phyloP scores from a whole-genome alignment of 2,329 filamentous ascomycete species.

The Fusarium sororula region DNA sequence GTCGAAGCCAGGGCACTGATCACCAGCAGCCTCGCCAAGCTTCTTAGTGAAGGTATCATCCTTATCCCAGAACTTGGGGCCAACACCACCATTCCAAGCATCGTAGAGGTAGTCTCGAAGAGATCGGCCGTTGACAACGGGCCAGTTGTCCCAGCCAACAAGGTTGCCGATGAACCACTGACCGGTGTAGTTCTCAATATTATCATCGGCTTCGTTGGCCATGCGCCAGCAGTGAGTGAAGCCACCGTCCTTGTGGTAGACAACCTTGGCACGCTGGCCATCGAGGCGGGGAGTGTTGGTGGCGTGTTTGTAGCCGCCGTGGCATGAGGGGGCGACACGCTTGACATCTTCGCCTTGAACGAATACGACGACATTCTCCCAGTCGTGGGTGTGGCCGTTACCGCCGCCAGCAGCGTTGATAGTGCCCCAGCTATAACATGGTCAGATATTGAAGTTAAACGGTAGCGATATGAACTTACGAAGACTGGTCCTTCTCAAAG shows the following conservation, averaged over 20 bases:
- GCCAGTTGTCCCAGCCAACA: slow-evolving; percentile 28
- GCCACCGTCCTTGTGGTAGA: slow-evolving; percentile 51
- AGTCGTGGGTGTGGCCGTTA: slow-evolving; percentile 24
- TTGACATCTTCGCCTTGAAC: slow-evolving; percentile 23
- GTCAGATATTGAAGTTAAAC: background rate
- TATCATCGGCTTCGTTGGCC: slow-evolving; percentile 34
- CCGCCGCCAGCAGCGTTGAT: background rate
- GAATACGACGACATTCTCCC: slow-evolving; percentile 27
- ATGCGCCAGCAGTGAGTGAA: slow-evolving; percentile 51
- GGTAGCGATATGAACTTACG: background rate
- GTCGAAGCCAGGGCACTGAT: slow-evolving; percentile 17
- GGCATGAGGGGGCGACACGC: slow-evolving; percentile 17
- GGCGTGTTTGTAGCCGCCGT: slow-evolving; percentile 9
- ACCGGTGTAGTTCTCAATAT: slow-evolving; percentile 47
- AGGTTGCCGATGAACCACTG: slow-evolving; percentile 47
- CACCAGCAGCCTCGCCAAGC: slow-evolving; percentile 13
- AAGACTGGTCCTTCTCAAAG: slow-evolving; percentile 19
- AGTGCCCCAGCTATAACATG: background rate
- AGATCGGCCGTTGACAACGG: slow-evolving; percentile 32
- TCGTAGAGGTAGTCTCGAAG: slow-evolving; percentile 11
- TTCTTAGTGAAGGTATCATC: slow-evolving; percentile 8
- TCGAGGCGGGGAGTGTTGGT: slow-evolving; percentile 12
- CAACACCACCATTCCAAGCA: slow-evolving; percentile 15
- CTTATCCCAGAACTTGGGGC: slow-evolving; percentile 16
- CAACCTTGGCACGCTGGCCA: slow-evolving; percentile 46